phyloP scores from a whole-genome alignment of 768 basidiomycete genomes.

The Pleurotus tuoliensis region DNA sequence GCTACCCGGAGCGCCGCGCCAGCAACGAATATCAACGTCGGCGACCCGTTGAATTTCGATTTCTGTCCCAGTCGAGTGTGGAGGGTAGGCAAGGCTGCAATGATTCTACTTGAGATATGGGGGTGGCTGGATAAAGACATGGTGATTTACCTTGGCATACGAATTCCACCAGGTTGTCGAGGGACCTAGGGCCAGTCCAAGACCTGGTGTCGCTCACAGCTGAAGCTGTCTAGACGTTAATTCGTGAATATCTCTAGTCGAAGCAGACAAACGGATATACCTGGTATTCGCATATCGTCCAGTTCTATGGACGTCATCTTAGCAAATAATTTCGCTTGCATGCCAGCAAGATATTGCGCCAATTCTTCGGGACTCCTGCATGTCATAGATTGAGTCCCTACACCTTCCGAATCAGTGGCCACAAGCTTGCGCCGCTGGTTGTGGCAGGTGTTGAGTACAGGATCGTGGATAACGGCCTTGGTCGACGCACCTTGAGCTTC shows the following conservation, averaged over 20 bases:
- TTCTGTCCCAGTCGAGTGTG: slow-evolving; percentile 68
- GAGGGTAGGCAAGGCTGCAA: slow-evolving; percentile 60
- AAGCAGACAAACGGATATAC: slow-evolving; percentile 31
- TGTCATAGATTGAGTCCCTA: slow-evolving; percentile 44
- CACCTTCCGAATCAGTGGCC: slow-evolving; percentile 30
- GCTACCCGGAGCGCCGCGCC: slow-evolving; percentile 91
- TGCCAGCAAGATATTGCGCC: slow-evolving; percentile 57
- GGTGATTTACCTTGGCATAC: slow-evolving; percentile 63
- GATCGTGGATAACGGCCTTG: too few species aligned
- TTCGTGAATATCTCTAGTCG: slow-evolving; percentile 32
- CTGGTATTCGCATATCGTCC: slow-evolving; percentile 71
- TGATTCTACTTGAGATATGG: background rate
- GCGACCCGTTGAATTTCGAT: slow-evolving; percentile 77
- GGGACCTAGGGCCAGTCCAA: slow-evolving; percentile 69
- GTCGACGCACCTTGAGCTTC: slow-evolving; percentile 54
- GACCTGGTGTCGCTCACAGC: slow-evolving; percentile 72
- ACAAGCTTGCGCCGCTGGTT: slow-evolving; percentile 63
- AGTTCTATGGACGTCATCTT: slow-evolving; percentile 76
- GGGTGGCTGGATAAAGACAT: background rate
- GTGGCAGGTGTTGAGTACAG: background rate
- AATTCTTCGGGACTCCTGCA: slow-evolving; percentile 53
- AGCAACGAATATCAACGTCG: slow-evolving; percentile 80
- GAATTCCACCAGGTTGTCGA: slow-evolving; percentile 72
- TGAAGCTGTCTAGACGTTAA: slow-evolving; percentile 57
- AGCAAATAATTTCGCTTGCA: slow-evolving; percentile 68